Conservation (phyloP, 176 grass and related monocot genomes). For the Carex parvula region DNA sequence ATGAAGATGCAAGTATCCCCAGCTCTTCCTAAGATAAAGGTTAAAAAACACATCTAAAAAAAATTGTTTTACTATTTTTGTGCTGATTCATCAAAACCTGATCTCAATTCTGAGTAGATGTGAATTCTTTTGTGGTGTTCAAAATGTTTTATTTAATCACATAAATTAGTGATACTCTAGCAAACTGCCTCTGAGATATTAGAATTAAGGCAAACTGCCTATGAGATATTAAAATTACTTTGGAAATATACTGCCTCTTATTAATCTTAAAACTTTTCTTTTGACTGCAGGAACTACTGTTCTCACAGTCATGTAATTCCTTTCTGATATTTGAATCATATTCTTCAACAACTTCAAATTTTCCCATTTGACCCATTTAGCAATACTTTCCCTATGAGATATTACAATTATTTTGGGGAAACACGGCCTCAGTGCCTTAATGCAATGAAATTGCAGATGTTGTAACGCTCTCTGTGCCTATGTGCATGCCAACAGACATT, state of each 20-base stretch:
- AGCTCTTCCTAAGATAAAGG: conserved; percentile 9
- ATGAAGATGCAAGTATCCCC: conserved; percentile 15
- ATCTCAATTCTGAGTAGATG: neutral
- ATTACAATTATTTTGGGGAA: neutral
- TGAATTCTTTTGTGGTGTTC: neutral
- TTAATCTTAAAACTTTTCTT: neutral
- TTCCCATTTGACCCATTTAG: neutral
- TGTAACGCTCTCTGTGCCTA: too few species aligned
- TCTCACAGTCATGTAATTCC: neutral
- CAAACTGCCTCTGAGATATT: neutral
- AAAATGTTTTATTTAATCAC: neutral
- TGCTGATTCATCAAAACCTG: neutral
- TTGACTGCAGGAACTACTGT: neutral
- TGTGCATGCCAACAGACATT: too few species aligned
- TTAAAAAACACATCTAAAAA: neutral
- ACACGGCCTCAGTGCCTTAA: neutral
- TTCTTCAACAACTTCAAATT: neutral
- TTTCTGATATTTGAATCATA: neutral
- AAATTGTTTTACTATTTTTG: neutral
- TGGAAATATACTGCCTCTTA: neutral
- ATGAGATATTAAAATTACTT: neutral
- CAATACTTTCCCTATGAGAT: neutral
- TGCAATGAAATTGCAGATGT: neutral
- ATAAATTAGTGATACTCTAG: neutral
- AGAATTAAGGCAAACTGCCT: neutral